A percentile compares a stretch with the other conserved stretches of the same genome.
These are phyloP conservation scores for Vitis cinerea DNA, from an alignment of 164 flowering plant species.

Conservation along the genomic window DNA sequence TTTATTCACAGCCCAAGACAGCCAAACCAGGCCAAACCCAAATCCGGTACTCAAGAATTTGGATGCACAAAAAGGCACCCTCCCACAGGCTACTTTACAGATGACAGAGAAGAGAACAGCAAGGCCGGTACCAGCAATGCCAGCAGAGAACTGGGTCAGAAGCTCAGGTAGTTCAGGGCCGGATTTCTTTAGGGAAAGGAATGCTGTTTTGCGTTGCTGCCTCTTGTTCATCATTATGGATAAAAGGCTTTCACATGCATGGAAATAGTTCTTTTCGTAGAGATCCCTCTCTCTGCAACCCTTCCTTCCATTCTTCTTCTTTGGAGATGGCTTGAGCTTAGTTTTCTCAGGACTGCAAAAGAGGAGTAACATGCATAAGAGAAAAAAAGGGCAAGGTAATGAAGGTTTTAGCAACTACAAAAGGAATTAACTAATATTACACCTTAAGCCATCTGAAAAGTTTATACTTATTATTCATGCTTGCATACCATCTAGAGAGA, in stretches of 20 bases:
- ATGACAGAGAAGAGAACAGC: slow-evolving; percentile 66
- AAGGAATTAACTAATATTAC: too few relatives aligned
- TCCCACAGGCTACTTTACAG: slow-evolving; percentile 46
- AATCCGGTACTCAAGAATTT: slow-evolving; percentile 60
- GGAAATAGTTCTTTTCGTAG: slow-evolving; percentile 56
- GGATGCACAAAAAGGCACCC: slow-evolving; percentile 56
- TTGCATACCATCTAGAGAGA: too few relatives aligned
- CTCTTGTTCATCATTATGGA: slow-evolving; percentile 53
- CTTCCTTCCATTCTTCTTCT: slow-evolving; percentile 46
- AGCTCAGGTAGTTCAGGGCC: slow-evolving; percentile 69
- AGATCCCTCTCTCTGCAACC: slow-evolving; percentile 47
- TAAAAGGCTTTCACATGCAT: slow-evolving; percentile 82
- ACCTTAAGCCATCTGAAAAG: too few relatives aligned
- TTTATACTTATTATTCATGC: too few relatives aligned
- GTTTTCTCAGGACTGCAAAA: slow-evolving; percentile 52
- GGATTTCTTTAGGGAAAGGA: slow-evolving; percentile 59
- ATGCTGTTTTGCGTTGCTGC: slow-evolving; percentile 30
- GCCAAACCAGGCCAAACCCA: slow-evolving; percentile 82
- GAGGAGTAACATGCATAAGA: background rate
- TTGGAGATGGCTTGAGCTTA: slow-evolving; percentile 43
- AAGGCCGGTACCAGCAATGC: slow-evolving; percentile 87
- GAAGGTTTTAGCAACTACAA: too few relatives aligned
- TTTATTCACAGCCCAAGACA: slow-evolving; percentile 70
- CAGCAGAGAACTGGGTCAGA: slow-evolving; percentile 65
- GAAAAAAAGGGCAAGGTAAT: background rate